phyloP scores from a whole-genome alignment of 495 filamentous ascomycete species.

The Elasticomyces elasticus region DNA sequence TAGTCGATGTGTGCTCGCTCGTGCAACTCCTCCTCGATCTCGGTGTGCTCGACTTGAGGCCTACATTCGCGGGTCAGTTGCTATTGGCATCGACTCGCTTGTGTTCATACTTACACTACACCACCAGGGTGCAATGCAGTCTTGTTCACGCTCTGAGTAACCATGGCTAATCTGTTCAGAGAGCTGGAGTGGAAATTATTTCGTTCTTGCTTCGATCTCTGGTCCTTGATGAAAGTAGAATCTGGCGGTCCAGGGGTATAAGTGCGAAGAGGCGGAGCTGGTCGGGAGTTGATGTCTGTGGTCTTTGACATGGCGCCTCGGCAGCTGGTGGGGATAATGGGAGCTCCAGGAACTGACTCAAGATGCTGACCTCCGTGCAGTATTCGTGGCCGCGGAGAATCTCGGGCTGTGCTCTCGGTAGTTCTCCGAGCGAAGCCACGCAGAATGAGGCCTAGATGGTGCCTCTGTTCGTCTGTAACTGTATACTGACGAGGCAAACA shows the following conservation, averaged over 20 bases:
- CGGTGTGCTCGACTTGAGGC: constrained; percentile 78
- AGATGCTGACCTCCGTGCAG: not conserved
- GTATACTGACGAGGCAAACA: too few relatives aligned
- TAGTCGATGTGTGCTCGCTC: constrained; percentile 99
- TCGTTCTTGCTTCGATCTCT: constrained; percentile 49
- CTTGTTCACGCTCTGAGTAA: constrained; percentile 75
- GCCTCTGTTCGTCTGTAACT: too few relatives aligned
- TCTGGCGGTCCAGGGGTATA: constrained; percentile 11
- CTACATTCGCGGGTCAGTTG: constrained; percentile 34
- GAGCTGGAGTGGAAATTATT: constrained; percentile 58
- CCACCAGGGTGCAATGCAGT: constrained; percentile 82
- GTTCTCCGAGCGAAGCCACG: not conserved
- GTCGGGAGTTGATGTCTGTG: too few relatives aligned
- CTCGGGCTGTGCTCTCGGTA: not conserved
- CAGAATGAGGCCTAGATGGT: not conserved
- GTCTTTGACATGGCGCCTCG: not conserved
- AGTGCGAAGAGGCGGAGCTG: constrained; percentile 3
- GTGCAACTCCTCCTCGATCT: constrained; percentile 94
- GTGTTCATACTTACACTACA: constrained; percentile 74
- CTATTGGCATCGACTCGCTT: too few relatives aligned
- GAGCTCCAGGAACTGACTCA: not conserved
- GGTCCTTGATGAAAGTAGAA: constrained; percentile 48
- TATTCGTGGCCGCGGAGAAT: not conserved
- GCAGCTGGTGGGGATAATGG: not conserved
- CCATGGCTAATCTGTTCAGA: constrained; percentile 51